Evolutionary conservation across 2,329 filamentous ascomycete genomes (phyloP).

Genomic region (Aspergillus ruber): DNA sequence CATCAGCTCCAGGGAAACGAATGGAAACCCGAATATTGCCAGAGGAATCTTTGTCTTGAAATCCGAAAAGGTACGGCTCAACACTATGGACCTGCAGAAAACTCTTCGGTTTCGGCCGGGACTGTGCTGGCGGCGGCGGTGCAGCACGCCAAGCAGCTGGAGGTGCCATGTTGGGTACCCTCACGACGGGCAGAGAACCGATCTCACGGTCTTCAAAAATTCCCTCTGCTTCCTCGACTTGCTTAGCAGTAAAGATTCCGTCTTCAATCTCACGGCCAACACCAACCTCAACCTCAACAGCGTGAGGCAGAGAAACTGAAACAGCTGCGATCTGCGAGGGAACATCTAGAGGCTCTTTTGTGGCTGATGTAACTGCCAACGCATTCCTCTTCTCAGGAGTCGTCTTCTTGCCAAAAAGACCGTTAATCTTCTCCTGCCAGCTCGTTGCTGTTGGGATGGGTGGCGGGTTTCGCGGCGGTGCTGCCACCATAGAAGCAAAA

Average conservation of each 20-base stretch:
- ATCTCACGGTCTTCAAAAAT: constrained; percentile 78
- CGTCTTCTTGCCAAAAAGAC: constrained; percentile 60
- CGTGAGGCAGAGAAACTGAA: constrained; percentile 63
- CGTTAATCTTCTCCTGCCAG: constrained; percentile 83
- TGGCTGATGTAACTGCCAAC: constrained; percentile 60
- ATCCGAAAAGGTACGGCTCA: constrained; percentile 39
- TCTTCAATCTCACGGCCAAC: constrained; percentile 38
- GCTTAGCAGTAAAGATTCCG: constrained; percentile 53
- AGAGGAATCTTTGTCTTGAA: constrained; percentile 32
- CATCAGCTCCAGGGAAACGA: constrained; percentile 42
- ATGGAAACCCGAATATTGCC: constrained; percentile 36
- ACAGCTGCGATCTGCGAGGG: constrained; percentile 47
- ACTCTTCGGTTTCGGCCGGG: constrained; percentile 38
- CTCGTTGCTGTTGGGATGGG: constrained; percentile 42
- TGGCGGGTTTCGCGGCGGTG: constrained; percentile 29
- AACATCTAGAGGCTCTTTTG: constrained; percentile 60
- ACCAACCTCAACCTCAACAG: constrained; percentile 29
- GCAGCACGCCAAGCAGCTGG: constrained; percentile 59
- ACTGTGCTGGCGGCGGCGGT: constrained; percentile 27
- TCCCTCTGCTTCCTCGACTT: constrained; percentile 70
- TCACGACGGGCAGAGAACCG: constrained; percentile 66
- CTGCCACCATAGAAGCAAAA: constrained; percentile 39
- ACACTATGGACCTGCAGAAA: constrained; percentile 46
- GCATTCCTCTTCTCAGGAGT: constrained; percentile 45
- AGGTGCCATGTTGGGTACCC: constrained; percentile 58